Percentiles rank a stretch among this genome's conserved stretches.
These are phyloP conservation scores for Suillus americanus DNA, from an alignment of 768 basidiomycete species.

Conservation along the genomic window DNA sequence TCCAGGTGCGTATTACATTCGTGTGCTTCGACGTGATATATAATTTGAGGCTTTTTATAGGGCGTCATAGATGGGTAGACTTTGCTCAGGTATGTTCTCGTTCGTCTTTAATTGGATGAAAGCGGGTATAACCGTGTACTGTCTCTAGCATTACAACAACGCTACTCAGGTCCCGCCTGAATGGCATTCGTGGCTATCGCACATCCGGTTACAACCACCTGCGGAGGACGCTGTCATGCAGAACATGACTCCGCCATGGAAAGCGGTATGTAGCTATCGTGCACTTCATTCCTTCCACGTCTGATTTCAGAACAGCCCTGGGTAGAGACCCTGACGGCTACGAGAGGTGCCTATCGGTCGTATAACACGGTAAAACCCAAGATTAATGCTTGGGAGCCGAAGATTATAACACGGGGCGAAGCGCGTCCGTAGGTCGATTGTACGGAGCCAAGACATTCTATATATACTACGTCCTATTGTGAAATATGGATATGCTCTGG, in stretches of 20 bases:
- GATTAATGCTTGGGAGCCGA: conserved; percentile 82
- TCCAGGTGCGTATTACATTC: conserved; percentile 57
- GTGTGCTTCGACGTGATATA: background rate
- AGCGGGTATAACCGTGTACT: conserved; percentile 3
- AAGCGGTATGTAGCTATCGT: conserved; percentile 57
- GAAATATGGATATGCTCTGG: conserved; percentile 6
- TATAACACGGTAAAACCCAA: conserved; percentile 90
- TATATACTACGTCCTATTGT: background rate
- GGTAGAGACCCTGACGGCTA: conserved; percentile 90
- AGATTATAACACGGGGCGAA: conserved; percentile 49
- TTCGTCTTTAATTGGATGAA: background rate
- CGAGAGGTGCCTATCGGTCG: conserved; percentile 83
- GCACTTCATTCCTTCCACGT: background rate
- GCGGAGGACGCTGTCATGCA: conserved; percentile 72
- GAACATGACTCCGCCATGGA: conserved; percentile 73
- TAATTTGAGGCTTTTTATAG: conserved; percentile 36
- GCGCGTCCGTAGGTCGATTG: conserved; percentile 1
- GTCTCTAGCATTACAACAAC: conserved; percentile 72
- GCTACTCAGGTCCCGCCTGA: conserved; percentile 94
- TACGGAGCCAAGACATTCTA: background rate
- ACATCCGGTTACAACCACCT: conserved; percentile 86
- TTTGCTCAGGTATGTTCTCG: conserved; percentile 66
- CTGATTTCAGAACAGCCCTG: conserved; percentile 55
- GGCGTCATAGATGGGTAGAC: conserved; percentile 97
- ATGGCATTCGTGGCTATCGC: conserved; percentile 95